phyloP scores from a whole-genome alignment of 305 asterid genomes.

The Fraxinus platypoda region DNA sequence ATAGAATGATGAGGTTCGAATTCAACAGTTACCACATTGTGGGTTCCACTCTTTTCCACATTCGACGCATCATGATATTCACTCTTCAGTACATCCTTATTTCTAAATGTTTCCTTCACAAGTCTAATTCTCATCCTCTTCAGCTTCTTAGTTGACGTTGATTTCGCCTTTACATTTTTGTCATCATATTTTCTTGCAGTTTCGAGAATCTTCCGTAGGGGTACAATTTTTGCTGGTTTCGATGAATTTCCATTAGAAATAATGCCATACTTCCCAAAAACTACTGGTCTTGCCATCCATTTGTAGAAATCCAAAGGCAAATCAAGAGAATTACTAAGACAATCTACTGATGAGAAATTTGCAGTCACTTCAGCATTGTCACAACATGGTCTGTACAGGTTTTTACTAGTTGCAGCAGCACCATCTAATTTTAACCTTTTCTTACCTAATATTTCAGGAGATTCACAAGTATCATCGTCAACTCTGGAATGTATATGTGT shows the following conservation, averaged over 20 bases:
- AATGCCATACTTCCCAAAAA: slow-evolving; percentile 57
- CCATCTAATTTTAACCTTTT: slow-evolving; percentile 39
- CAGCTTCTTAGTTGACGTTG: slow-evolving; percentile 24
- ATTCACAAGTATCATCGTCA: slow-evolving; percentile 22
- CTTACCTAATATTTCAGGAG: slow-evolving; percentile 32
- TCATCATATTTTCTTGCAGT: slow-evolving; percentile 28
- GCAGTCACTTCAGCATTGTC: slow-evolving; percentile 29
- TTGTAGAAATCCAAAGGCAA: slow-evolving; percentile 24
- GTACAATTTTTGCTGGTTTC: slow-evolving; percentile 47
- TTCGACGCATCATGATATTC: background rate
- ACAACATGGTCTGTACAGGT: slow-evolving; percentile 25
- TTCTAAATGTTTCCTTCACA: slow-evolving; percentile 21
- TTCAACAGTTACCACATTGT: slow-evolving; percentile 22
- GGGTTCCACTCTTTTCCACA: slow-evolving; percentile 18
- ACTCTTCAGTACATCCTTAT: slow-evolving; percentile 26
- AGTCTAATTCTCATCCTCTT: slow-evolving; percentile 29
- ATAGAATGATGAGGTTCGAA: slow-evolving; percentile 27
- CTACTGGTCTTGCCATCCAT: slow-evolving; percentile 45
- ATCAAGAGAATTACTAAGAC: slow-evolving; percentile 26
- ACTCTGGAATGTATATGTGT: slow-evolving; percentile 25
- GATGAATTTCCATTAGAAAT: slow-evolving; percentile 50
- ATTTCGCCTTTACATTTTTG: slow-evolving; percentile 26
- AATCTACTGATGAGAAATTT: slow-evolving; percentile 29
- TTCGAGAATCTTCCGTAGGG: slow-evolving; percentile 41
- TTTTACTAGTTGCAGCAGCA: slow-evolving; percentile 26